Evolutionary conservation across 2,329 filamentous ascomycete species (phyloP).

Genomic region (Fusarium domesticum): DNA sequence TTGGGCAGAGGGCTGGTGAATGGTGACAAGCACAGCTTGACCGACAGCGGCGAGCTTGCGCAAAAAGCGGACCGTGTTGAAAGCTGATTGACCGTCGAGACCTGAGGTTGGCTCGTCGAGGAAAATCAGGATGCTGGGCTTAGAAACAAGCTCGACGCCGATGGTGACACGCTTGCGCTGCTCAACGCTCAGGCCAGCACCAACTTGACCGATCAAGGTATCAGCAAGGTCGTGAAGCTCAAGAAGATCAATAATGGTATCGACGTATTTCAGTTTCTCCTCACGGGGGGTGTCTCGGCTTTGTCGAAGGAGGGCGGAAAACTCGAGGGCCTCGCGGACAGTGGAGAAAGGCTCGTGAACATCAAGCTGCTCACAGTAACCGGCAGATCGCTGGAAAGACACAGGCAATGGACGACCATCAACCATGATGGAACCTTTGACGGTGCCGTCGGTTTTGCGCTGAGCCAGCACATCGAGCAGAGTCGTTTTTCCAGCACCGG

Average conservation of each 20-base stretch:
- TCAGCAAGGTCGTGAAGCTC: constrained; percentile 49
- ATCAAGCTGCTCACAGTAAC: constrained; percentile 80
- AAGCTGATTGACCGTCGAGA: constrained; percentile 67
- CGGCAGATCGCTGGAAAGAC: constrained; percentile 75
- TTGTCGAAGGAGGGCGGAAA: constrained; percentile 72
- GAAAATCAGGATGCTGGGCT: constrained; percentile 58
- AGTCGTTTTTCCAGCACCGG: constrained; percentile 82
- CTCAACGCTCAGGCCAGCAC: constrained; percentile 51
- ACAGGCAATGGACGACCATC: constrained; percentile 68
- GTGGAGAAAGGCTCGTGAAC: constrained; percentile 71
- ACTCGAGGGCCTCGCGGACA: constrained; percentile 72
- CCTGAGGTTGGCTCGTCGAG: constrained; percentile 63
- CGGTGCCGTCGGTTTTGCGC: constrained; percentile 73
- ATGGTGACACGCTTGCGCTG: constrained; percentile 57
- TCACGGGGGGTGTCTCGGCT: constrained; percentile 58
- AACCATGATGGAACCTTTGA: constrained; percentile 71
- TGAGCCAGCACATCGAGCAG: constrained; percentile 79
- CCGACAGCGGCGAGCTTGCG: constrained; percentile 63
- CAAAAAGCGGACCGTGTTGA: constrained; percentile 62
- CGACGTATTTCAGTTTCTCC: constrained; percentile 74
- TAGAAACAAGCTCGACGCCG: constrained; percentile 59
- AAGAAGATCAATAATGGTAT: constrained; percentile 69
- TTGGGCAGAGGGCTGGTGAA: constrained; percentile 67
- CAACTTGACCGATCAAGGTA: constrained; percentile 48
- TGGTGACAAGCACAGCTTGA: constrained; percentile 66